Evolutionary conservation across 352 stramenopile species (phyloP).

Genomic region (Phytopythium helicoides): DNA sequence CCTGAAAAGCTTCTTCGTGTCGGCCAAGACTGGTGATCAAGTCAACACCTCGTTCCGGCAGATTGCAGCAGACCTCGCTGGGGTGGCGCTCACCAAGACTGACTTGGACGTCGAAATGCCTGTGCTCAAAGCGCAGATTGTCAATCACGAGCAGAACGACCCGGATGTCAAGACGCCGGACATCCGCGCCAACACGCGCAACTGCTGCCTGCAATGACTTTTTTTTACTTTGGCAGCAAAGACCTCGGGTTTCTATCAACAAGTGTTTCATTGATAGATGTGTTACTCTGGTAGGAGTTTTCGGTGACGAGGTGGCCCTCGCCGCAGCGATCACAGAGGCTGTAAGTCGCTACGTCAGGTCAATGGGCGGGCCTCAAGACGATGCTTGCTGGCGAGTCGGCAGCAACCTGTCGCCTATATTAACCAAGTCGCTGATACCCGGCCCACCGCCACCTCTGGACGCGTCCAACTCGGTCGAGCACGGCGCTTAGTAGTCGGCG

Average conservation of each 20-base stretch:
- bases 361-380: background rate
- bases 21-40: conserved; percentile 93
- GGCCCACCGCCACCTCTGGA: no score
- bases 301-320: background rate
- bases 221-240: no score
- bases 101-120: conserved; percentile 85
- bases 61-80: conserved; percentile 79
- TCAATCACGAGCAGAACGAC: conserved; percentile 92
- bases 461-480: conserved; percentile 1
- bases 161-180: conserved; percentile 81
- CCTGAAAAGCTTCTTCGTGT: conserved; percentile 91
- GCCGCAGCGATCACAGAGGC: no score
- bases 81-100: conserved; percentile 76
- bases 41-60: conserved; percentile 88
- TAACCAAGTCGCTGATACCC: no score
- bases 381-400: no score
- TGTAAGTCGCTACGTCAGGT: background rate
- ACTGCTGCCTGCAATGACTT: conserved; percentile 57
- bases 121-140: conserved; percentile 89
- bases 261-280: conserved; percentile 78
- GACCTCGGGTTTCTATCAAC: conserved; percentile 30
- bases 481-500: conserved; percentile 79
- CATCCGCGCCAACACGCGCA: conserved; percentile 42
- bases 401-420: no score
- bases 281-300: conserved; percentile 42